Evolutionary conservation across 331 rosid genomes (phyloP).

Genomic region (Phaseolus coccineus): DNA sequence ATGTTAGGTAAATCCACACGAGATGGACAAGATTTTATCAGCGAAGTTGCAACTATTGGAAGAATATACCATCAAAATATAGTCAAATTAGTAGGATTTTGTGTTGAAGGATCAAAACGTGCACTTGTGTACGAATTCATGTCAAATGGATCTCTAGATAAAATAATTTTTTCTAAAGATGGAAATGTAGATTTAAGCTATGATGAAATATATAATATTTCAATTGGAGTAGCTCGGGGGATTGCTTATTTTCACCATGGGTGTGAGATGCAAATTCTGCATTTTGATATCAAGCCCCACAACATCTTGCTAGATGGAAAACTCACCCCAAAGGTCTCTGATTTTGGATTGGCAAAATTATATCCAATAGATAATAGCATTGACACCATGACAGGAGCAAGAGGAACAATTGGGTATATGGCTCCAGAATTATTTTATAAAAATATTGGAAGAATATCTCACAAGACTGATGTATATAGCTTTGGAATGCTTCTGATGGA

Average conservation of each 20-base stretch:
- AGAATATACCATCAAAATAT: not conserved
- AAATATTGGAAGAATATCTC: not conserved
- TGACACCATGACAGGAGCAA: not conserved
- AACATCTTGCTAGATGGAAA: not conserved
- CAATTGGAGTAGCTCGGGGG: not conserved
- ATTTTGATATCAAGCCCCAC: not conserved
- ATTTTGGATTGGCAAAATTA: not conserved
- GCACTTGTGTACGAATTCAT: not conserved
- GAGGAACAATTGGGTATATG: not conserved
- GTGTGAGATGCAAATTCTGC: not conserved
- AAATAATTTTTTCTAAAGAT: not conserved
- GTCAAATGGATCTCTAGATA: not conserved
- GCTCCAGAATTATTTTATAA: not conserved
- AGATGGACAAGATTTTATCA: not conserved
- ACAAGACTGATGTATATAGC: not conserved
- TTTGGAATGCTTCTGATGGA: conserved; percentile 1
- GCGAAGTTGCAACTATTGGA: not conserved
- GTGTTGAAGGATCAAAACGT: not conserved
- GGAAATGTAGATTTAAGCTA: not conserved
- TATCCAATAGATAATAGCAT: not conserved
- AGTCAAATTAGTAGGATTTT: not conserved
- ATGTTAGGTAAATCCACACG: not conserved
- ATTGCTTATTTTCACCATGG: not conserved
- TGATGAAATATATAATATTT: not conserved
- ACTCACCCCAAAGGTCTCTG: not conserved